Base-by-base conservation (phyloP, 2,329 filamentous ascomycete species). In the Fusarium oxysporum region DNA sequence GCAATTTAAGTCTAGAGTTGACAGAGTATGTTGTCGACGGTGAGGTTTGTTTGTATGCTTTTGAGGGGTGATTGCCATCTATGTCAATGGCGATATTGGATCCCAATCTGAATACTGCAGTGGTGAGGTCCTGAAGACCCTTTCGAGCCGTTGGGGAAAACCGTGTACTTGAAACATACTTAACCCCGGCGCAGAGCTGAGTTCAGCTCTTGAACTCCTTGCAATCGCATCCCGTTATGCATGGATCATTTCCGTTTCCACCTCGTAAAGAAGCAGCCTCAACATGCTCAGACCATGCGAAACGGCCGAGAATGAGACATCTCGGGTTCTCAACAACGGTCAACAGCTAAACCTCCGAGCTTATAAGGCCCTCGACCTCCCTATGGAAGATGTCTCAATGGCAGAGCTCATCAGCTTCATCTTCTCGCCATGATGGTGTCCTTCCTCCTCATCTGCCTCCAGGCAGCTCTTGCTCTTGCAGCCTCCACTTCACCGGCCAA, bases 251-350 rank as follows among this genome's bases (percentile, higher is more conserved):
- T 70, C 48, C 56, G 58, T 32, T 65, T 66, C 30, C 30, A 62
- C 51, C 65, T 67, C 61, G 70, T 72, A 71, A 68, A 73, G 51
- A 32, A 37, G 11, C 35, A 44, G 28, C 47, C 40, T 38, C 33
- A 50, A 45, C 43, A 48, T 48, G 45, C 30, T 25, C 50, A 58
- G 50, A 12, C 16, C n/a, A 41, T 35, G 45, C 9, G 12, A 14
- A 25, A 45, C 21, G 43, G 21, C 50, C 14, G 25, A 51, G n/a
- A 14, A n/a, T 40, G 23, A 54, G 33, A 50, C 25, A 48, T 44
- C 32, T 54, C n/a, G 16, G 55, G 7, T 51, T 37, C 10, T 38
- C n/a, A 14, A 6, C 9, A 37, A 25, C 8, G 23, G 21, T 0
- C 21, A 55, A 17, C 25, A 13, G 13, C 28, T 25, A n/a, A 23